These are phyloP conservation scores for Xylaria scruposa DNA, from an alignment of 495 filamentous ascomycete species.

Conservation along the genomic window DNA sequence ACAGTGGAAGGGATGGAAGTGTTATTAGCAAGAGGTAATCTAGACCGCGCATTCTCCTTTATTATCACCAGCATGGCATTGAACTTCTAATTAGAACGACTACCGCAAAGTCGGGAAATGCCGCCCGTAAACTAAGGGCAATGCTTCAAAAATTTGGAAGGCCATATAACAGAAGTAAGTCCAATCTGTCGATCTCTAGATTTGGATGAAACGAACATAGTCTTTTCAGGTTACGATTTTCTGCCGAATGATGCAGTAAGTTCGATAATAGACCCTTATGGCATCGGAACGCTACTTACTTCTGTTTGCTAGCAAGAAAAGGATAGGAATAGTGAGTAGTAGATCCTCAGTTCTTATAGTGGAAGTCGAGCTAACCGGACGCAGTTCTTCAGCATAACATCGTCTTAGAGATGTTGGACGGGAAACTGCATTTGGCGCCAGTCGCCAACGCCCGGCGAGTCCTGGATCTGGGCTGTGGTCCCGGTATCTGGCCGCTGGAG, in stretches of 20 bases:
- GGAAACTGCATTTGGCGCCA: conserved; percentile 22
- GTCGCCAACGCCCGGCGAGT: conserved; percentile 19
- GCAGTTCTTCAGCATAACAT: conserved; percentile 25
- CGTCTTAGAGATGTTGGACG: conserved; percentile 21
- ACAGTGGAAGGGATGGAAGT: conserved; percentile 9
- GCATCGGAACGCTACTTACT: not conserved
- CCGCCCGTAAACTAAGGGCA: conserved; percentile 3
- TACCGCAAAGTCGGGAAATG: not conserved
- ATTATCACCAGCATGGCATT: not conserved
- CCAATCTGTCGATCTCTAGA: not conserved
- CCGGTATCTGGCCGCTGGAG: conserved; percentile 22
- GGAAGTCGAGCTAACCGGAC: not conserved
- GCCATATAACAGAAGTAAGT: conserved; percentile 24
- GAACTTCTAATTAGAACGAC: not conserved
- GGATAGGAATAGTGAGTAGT: conserved; percentile 21
- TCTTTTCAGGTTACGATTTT: conserved; percentile 20
- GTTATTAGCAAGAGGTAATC: conserved; percentile 11
- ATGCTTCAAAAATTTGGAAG: conserved; percentile 24
- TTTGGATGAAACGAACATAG: not conserved
- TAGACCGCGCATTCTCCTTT: not conserved
- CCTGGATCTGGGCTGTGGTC: conserved; percentile 23
- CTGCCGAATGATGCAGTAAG: conserved; percentile 26
- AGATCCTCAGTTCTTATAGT: not conserved
- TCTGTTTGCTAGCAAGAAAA: conserved; percentile 21
- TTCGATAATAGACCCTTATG: not conserved